A percentile compares a stretch with the other conserved stretches of the same genome.
phyloP scores from a whole-genome alignment of 169 alveolate genomes.

The Cryptosporidium andersoni region DNA sequence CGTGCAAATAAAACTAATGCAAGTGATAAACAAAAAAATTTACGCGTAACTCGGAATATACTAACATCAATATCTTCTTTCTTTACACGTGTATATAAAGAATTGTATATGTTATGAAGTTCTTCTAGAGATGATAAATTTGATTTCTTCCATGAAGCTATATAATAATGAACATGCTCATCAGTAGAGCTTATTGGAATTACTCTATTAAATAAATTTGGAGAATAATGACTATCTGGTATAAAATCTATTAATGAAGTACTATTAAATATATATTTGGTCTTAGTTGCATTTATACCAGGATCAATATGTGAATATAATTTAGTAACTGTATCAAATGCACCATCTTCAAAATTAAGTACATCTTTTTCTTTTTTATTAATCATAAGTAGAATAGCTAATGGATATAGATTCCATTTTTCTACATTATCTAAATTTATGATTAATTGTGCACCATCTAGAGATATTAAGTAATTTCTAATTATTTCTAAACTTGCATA shows the following conservation, averaged over 20 bases:
- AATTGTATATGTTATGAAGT: conserved; percentile 19
- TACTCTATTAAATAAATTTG: conserved; percentile 12
- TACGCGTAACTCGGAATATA: conserved; percentile 6
- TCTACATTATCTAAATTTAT: conserved; percentile 41
- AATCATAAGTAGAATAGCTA: conserved; percentile 19
- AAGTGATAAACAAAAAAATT: conserved; percentile 29
- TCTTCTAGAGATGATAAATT: conserved; percentile 57
- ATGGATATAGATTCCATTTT: conserved; percentile 55
- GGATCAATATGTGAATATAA: background rate
- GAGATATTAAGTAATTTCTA: conserved; percentile 21
- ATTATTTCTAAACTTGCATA: conserved; percentile 10
- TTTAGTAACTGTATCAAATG: conserved; percentile 31
- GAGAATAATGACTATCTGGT: conserved; percentile 1
- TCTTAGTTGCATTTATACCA: background rate
- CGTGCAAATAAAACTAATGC: conserved; percentile 40
- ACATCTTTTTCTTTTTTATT: conserved; percentile 50
- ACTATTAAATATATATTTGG: background rate
- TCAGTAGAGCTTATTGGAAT: background rate
- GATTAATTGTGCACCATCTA: conserved; percentile 30
- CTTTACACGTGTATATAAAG: conserved; percentile 10
- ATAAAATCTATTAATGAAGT: background rate
- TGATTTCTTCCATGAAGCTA: conserved; percentile 13
- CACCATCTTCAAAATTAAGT: conserved; percentile 26
- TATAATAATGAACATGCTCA: conserved; percentile 12
- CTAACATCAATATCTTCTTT: conserved; percentile 9